A percentile compares a stretch with the other conserved stretches of the same genome.
Evolutionary conservation across 176 grass and related monocot genomes (phyloP).

Genomic region (Leersia perrieri): DNA sequence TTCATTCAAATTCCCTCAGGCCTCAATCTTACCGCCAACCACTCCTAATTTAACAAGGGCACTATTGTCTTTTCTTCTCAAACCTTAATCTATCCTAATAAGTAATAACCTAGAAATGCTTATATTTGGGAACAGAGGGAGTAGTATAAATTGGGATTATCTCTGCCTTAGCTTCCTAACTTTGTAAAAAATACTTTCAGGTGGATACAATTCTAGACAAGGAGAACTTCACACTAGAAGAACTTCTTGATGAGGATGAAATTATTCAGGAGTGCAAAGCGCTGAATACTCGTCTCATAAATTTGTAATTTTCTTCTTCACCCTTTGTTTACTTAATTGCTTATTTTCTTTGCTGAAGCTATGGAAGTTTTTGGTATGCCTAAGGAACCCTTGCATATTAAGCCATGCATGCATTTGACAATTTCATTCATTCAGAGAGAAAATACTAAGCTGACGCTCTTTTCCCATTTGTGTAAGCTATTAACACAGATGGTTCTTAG

Average conservation of each 20-base stretch:
- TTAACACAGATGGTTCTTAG: background rate
- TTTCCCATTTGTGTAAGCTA: background rate
- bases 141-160: background rate
- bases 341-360: background rate
- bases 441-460: background rate
- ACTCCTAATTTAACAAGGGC: too few relatives aligned
- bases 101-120: too few relatives aligned
- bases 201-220: slow-evolving; percentile 92
- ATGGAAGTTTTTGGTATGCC: background rate
- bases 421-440: background rate
- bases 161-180: background rate
- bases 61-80: too few relatives aligned
- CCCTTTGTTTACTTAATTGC: background rate
- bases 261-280: slow-evolving; percentile 98
- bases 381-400: background rate
- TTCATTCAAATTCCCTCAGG: too few relatives aligned
- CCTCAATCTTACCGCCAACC: too few relatives aligned
- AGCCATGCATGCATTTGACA: background rate
- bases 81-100: too few relatives aligned
- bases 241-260: slow-evolving; percentile 93
- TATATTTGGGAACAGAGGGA: too few relatives aligned
- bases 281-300: slow-evolving; percentile 82
- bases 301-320: slow-evolving; percentile 54
- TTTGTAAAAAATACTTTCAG: slow-evolving; percentile 43
- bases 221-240: slow-evolving; percentile 84